Base-by-base conservation (phyloP, 352 stramenopile genomes). In the Pilasporangium apinafurcum region DNA sequence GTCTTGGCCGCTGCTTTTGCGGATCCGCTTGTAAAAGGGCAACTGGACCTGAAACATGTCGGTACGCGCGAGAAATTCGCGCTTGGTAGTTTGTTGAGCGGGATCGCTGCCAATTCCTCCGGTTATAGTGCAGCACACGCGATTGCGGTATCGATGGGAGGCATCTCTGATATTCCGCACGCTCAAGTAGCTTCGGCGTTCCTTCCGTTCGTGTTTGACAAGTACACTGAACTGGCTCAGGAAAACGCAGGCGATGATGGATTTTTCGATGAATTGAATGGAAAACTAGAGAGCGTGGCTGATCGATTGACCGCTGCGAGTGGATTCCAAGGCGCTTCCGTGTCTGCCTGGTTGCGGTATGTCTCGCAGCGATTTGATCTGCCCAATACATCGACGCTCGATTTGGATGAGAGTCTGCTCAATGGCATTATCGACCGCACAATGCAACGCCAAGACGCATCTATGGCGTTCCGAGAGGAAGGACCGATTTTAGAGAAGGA, bases 141-240 rank as follows among this genome's bases (percentile, higher is more conserved):
- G 7, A 49, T 89, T 37, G 70, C 73, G 2, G 64, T 89, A 17
- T 65, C 68, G 2, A 79, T 86, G 54, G 73, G 76, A 18, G 73
- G 76, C 30, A 66, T 89, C 36, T 86, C 73, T 17, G 76, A 86
- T 41, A 47, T 85, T 3, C 76, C 76, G 9, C 70, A 89, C 48
- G 39, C 59, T 8, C 76, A 89, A 17, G 58, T 86, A 1, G 61
- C 63, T 2, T 64, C 76, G 5, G 64, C 63, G 8, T 83, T 89
- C 40, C 35, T 86, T 17, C 76, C 76, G 2, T 79, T 83, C 35
- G 73, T 89, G n/a, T 70, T 89, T 22, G 65, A 84, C 28, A 56
- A 57, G 13, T 89, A 86, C 48, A 41, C 54, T 1, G 45, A 65
- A 22, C 44, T 89, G 21, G 54, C 60, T 5, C 51, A 46, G 6